Percentiles rank a stretch among this genome's conserved stretches.
These are phyloP conservation scores for Barnettozyma wickerhamii DNA, from an alignment of 805 yeast species.

Conservation along the genomic window DNA sequence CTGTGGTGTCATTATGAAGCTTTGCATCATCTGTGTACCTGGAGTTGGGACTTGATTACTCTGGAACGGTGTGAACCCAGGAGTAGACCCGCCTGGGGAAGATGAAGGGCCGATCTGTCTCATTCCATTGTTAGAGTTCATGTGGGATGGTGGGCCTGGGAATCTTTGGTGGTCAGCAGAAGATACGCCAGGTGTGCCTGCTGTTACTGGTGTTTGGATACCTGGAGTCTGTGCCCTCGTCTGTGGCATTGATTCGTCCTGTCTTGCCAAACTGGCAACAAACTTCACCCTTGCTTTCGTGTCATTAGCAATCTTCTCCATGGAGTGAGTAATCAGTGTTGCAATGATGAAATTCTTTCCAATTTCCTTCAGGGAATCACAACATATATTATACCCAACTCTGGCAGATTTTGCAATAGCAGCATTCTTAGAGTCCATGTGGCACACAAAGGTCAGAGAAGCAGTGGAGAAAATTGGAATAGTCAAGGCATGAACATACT, in stretches of 20 bases:
- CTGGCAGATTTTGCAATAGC: slow-evolving; percentile 34
- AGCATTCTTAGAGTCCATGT: slow-evolving; percentile 40
- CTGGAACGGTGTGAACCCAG: slow-evolving; percentile 1
- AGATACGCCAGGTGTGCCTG: not conserved
- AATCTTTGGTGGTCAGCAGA: not conserved
- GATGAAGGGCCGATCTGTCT: slow-evolving; percentile 1
- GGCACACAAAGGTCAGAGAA: slow-evolving; percentile 66
- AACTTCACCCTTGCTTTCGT: slow-evolving; percentile 23
- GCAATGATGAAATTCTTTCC: slow-evolving; percentile 53
- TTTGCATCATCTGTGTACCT: slow-evolving; percentile 6
- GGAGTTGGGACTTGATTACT: slow-evolving; percentile 5
- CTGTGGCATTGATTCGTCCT: slow-evolving; percentile 12
- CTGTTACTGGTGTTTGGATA: not conserved
- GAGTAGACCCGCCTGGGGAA: slow-evolving; percentile 3
- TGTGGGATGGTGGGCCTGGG: not conserved
- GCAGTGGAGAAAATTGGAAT: slow-evolving; percentile 61
- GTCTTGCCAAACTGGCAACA: slow-evolving; percentile 15
- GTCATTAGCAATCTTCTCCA: slow-evolving; percentile 39
- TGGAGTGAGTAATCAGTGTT: slow-evolving; percentile 44
- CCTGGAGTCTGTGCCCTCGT: slow-evolving; percentile 14
- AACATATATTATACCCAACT: slow-evolving; percentile 29
- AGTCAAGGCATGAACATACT: slow-evolving; percentile 52
- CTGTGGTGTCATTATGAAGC: slow-evolving; percentile 6
- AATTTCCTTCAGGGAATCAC: slow-evolving; percentile 31
- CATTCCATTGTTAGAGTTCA: not conserved